These are phyloP conservation scores for Ampelocalamus luodianensis DNA, from an alignment of 176 grass and related monocot genomes.

Conservation along the genomic window DNA sequence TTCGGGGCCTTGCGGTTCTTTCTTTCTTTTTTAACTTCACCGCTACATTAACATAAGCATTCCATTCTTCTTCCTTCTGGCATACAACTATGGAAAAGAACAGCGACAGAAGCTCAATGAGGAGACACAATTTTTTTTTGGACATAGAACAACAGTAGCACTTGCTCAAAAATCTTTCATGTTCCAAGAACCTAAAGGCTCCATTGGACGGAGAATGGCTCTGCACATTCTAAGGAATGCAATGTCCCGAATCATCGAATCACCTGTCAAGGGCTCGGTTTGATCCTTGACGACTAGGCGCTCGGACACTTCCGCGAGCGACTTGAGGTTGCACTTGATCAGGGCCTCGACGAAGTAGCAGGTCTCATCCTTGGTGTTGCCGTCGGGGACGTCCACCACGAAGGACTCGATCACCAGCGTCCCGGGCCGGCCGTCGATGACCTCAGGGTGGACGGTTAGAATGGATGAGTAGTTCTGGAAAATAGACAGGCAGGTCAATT, in stretches of 20 bases:
- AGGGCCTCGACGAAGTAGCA: slow-evolving; percentile 90
- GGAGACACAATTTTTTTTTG: slow-evolving; percentile 12
- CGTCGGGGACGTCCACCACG: slow-evolving; percentile 85
- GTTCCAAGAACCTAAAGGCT: slow-evolving; percentile 47
- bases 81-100: slow-evolving; percentile 35
- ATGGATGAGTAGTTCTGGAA: slow-evolving; percentile 93
- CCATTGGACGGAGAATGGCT: slow-evolving; percentile 46
- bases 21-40: slow-evolving; percentile 33
- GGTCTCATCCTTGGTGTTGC: slow-evolving; percentile 89
- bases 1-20: slow-evolving; percentile 26
- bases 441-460: slow-evolving; percentile 86
- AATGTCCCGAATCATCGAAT: background rate
- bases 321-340: slow-evolving; percentile 98
- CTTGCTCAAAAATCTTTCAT: slow-evolving; percentile 41
- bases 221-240: slow-evolving; percentile 42
- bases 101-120: slow-evolving; percentile 30
- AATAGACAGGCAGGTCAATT: slow-evolving; percentile 37
- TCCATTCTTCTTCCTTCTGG: background rate
- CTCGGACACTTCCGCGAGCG: slow-evolving; percentile 82
- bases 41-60: slow-evolving; percentile 29
- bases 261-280: slow-evolving; percentile 65
- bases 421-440: slow-evolving; percentile 71
- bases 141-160: slow-evolving; percentile 36
- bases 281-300: slow-evolving; percentile 64
- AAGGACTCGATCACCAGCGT: slow-evolving; percentile 92